Conservation (phyloP, 1,284 basidiomycete genomes). For the Naganishia sp. region DNA sequence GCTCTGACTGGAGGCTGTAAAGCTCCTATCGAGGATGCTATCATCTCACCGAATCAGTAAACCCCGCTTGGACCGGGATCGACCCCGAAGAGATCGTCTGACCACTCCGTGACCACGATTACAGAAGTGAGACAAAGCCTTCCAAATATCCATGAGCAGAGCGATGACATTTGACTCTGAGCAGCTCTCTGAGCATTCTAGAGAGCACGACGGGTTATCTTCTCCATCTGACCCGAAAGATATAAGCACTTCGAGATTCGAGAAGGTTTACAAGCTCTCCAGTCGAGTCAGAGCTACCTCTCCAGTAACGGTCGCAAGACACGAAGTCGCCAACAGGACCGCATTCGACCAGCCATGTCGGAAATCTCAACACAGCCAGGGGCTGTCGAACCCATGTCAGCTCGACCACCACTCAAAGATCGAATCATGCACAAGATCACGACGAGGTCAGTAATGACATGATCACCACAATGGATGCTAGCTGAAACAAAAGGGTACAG, state of each 20-base stretch:
- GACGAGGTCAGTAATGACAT: constrained; percentile 9
- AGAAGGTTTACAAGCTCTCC: background rate
- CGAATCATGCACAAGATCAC: constrained; percentile 21
- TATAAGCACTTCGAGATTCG: too few species aligned
- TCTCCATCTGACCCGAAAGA: too few species aligned
- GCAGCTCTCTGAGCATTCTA: background rate
- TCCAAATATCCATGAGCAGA: background rate
- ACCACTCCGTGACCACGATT: constrained; percentile 3
- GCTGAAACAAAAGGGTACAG: background rate
- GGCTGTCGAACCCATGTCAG: constrained; percentile 27
- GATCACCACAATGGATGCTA: too few species aligned
- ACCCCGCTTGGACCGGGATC: constrained; percentile 21
- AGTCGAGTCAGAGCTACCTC: background rate
- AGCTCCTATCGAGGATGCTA: constrained; percentile 8
- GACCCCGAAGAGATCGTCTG: constrained; percentile 6
- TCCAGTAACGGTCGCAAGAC: background rate
- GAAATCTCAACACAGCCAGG: constrained; percentile 24
- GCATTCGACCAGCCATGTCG: constrained; percentile 1
- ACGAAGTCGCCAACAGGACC: background rate
- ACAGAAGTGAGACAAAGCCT: constrained; percentile 21
- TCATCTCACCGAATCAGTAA: constrained; percentile 14
- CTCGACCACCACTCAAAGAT: constrained; percentile 23
- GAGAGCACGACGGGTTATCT: background rate
- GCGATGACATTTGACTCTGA: background rate
- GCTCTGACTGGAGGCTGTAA: background rate